These are phyloP conservation scores for Dryadomyces quercus-mongolicae DNA, from an alignment of 2,329 filamentous ascomycete genomes.

Conservation along the genomic window DNA sequence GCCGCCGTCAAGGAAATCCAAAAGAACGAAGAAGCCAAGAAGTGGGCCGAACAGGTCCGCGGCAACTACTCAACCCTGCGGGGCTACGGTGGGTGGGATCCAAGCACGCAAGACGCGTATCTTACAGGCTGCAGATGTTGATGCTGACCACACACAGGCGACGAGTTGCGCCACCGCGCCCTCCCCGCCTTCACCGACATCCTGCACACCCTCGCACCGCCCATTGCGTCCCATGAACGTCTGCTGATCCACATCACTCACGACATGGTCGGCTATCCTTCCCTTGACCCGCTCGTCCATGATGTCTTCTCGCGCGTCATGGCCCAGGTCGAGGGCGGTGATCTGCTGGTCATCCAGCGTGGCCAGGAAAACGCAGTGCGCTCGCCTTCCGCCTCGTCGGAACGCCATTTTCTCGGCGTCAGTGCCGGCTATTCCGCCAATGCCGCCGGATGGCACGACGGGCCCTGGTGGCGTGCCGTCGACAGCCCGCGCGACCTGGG, in stretches of 20 bases:
- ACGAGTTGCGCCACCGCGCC: slow-evolving; percentile 74
- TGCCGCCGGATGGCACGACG: slow-evolving; percentile 69
- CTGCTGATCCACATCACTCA: slow-evolving; percentile 96
- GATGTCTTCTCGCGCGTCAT: slow-evolving; percentile 89
- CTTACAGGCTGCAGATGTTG: not conserved
- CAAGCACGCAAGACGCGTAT: not conserved
- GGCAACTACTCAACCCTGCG: slow-evolving; percentile 74
- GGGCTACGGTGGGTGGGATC: slow-evolving; percentile 50
- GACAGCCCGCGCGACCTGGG: slow-evolving; percentile 63
- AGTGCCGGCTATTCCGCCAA: slow-evolving; percentile 23
- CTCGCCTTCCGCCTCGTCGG: slow-evolving; percentile 24
- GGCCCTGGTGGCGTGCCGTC: slow-evolving; percentile 85
- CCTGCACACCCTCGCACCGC: slow-evolving; percentile 87
- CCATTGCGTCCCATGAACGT: slow-evolving; percentile 92
- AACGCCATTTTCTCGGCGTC: slow-evolving; percentile 16
- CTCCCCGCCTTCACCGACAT: slow-evolving; percentile 92
- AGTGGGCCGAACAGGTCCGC: slow-evolving; percentile 88
- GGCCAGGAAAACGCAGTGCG: slow-evolving; percentile 70
- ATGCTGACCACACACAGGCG: slow-evolving; percentile 42
- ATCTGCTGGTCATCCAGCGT: slow-evolving; percentile 85
- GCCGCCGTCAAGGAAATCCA: slow-evolving; percentile 90
- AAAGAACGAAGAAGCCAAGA: slow-evolving; percentile 90
- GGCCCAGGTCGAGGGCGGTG: slow-evolving; percentile 97
- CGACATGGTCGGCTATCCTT: slow-evolving; percentile 88
- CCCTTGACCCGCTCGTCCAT: slow-evolving; percentile 85